Evolutionary conservation across 352 stramenopile genomes (phyloP).

Genomic region (Globisporangium polare): DNA sequence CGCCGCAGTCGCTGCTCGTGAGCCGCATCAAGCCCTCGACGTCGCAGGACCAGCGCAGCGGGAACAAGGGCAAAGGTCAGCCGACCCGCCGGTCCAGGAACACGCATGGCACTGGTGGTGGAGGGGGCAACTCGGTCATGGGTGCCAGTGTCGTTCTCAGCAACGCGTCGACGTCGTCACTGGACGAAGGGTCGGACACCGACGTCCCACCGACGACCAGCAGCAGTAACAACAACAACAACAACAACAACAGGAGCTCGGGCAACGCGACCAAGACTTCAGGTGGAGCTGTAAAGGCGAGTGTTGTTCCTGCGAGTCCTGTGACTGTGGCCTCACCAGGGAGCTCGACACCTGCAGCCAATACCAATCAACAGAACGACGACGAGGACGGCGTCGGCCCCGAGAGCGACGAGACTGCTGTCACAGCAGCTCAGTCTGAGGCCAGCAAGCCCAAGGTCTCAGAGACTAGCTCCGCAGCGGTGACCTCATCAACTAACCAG

Average conservation of each 20-base stretch:
- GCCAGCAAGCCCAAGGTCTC: neutral
- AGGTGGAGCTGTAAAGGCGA: constrained; percentile 1
- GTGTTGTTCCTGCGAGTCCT: neutral
- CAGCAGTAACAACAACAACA: neutral
- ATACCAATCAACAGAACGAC: constrained; percentile 14
- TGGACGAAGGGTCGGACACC: constrained; percentile 49
- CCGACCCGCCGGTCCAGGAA: constrained; percentile 30
- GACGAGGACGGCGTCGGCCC: constrained; percentile 13
- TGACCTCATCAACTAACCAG: neutral
- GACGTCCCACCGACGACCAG: constrained; percentile 14
- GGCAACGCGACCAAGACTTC: neutral
- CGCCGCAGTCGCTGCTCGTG: constrained; percentile 69
- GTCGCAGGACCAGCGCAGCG: constrained; percentile 20
- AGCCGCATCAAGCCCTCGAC: constrained; percentile 66
- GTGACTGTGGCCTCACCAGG: neutral
- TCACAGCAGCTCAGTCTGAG: neutral
- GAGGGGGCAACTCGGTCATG: constrained; percentile 23
- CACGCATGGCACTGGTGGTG: constrained; percentile 10
- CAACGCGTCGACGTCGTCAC: constrained; percentile 46
- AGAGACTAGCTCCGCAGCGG: neutral
- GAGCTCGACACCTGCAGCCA: neutral
- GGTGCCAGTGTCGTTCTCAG: constrained; percentile 53
- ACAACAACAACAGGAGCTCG: neutral
- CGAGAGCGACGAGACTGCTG: constrained; percentile 1
- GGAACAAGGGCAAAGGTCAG: constrained; percentile 20